Base-by-base conservation (phyloP, 2,329 filamentous ascomycete genomes). In the Arachnopeziza araneosa region DNA sequence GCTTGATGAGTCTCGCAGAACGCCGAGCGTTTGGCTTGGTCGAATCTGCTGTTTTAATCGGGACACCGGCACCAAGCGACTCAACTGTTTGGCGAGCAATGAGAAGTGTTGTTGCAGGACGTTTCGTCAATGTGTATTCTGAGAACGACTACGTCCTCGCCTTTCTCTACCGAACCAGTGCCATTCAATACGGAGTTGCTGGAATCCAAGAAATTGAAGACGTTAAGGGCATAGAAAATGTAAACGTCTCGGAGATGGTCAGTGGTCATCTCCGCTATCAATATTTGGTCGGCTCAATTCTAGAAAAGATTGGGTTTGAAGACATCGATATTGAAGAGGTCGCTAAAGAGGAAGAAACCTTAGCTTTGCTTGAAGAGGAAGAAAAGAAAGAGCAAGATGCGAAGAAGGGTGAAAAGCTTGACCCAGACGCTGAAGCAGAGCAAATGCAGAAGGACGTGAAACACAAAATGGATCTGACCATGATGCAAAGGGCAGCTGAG, bases 91-190 rank as follows among this genome's bases (percentile, higher is more conserved):
- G 93, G 93, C 82, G 87, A 52, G 79, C 84, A 48, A 84, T 96
- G 66, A 84, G 91, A 30, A 85, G 83, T 52, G 90, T 93, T 0
- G 91, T 96, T 0, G 84, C 87, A 1, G 92, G 93, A 1, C 83
- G 89, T 60, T 80, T 96, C 8, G 88, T 96, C 67, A 97, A 97
- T 67, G 91, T 93, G 9, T 96, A 88, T 75, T 93, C 90, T 1
- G 85, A 88, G 56, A 93, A 95, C 62, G 93, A 97, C 74, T 90
- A 91, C 69, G 86, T 97, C 32, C 84, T 97, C 1, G 92, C 86
- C 0, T 93, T 96, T 71, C 78, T 96, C 21, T 96, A 97, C 73
- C 86, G 93, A 52, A 88, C 91, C 1, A 91, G 89, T 50, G 92
- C 87, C 60, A 83, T 96, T 26, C 88, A 95, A 64, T 82, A 90